Percentiles rank a stretch among this genome's conserved stretches.
These are phyloP conservation scores for Aaosphaeria arxii DNA, from an alignment of 2,329 filamentous ascomycete species.

Conservation along the genomic window DNA sequence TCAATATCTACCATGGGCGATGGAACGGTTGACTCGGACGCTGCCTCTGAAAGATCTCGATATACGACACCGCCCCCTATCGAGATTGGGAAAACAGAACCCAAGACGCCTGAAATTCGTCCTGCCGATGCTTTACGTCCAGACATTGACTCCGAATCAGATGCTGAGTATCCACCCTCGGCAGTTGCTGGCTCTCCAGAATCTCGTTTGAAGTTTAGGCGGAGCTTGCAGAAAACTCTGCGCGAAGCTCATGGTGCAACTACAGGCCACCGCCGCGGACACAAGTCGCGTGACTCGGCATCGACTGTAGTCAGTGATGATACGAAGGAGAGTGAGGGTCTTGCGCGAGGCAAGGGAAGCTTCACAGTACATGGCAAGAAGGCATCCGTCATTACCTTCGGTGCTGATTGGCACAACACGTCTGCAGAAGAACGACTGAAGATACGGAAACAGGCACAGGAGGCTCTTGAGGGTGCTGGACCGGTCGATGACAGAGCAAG, in stretches of 20 bases:
- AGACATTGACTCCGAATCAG: conserved; percentile 28
- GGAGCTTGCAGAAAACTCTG: conserved; percentile 85
- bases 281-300: conserved; percentile 71
- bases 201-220: conserved; percentile 69
- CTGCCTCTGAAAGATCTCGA: conserved; percentile 26
- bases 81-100: conserved; percentile 16
- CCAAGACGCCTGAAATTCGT: conserved; percentile 22
- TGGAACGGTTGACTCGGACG: conserved; percentile 25
- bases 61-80: conserved; percentile 33
- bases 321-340: conserved; percentile 58
- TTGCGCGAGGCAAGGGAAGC: conserved; percentile 77
- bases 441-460: conserved; percentile 35
- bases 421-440: conserved; percentile 39
- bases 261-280: conserved; percentile 63
- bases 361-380: conserved; percentile 99
- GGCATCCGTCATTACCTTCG: conserved; percentile 94
- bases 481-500: conserved; percentile 23
- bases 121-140: conserved; percentile 19
- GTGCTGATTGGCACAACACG: conserved; percentile 75
- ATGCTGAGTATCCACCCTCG: conserved; percentile 23
- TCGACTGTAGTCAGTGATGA: conserved; percentile 54
- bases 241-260: conserved; percentile 70
- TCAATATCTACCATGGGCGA: conserved; percentile 34
- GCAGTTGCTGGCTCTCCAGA: conserved; percentile 38
- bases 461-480: conserved; percentile 21